Conservation (phyloP, 352 stramenopile species). For the Phytophthora multivora region DNA sequence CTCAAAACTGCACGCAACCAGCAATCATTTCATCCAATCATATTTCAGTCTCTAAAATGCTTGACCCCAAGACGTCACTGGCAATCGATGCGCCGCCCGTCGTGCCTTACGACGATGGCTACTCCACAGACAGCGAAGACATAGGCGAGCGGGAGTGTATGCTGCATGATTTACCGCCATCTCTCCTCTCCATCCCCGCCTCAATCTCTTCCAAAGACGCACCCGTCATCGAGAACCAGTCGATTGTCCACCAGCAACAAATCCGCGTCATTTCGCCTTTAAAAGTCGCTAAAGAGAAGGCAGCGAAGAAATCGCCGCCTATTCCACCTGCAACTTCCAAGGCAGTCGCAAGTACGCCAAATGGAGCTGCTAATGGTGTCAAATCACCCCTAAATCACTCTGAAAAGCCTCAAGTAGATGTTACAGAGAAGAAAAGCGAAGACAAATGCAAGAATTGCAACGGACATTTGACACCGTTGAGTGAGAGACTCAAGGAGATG, state of each 20-base stretch:
- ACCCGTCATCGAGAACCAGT: conserved; percentile 14
- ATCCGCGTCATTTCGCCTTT: neutral
- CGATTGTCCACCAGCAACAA: conserved; percentile 7
- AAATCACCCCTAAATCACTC: neutral
- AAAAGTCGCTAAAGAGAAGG: neutral
- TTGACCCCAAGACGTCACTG: conserved; percentile 23
- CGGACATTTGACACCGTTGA: conserved; percentile 14
- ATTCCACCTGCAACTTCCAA: neutral
- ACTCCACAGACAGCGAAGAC: conserved; percentile 41
- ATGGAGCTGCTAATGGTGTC: neutral
- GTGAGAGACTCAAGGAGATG: conserved; percentile 18
- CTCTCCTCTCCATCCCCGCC: neutral
- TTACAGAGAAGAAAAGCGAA: neutral
- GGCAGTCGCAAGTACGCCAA: neutral
- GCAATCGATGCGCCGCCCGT: conserved; percentile 20
- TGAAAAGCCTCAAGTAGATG: neutral
- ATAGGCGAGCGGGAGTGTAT: neutral
- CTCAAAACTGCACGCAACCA: no score
- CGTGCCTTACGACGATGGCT: conserved; percentile 32
- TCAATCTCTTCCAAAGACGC: neutral
- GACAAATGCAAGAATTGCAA: conserved; percentile 18
- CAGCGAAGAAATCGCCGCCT: neutral
- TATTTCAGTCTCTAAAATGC: conserved; percentile 6
- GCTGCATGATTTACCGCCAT: neutral
- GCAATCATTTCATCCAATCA: neutral